Base-by-base conservation (phyloP, 163 green algal species). In the Volvox carteri region DNA sequence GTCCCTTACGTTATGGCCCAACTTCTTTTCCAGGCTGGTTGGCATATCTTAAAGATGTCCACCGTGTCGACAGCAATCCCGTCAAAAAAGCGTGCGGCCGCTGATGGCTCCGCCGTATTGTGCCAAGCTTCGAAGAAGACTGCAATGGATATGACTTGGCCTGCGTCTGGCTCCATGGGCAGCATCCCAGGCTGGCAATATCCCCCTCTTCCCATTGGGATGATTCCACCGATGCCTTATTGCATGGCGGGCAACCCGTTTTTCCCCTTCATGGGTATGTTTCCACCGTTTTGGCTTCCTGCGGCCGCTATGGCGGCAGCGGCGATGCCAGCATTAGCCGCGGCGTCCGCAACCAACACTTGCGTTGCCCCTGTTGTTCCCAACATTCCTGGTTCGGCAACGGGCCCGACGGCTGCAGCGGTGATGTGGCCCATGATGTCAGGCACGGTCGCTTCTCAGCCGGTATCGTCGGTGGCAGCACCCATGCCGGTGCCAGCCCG, bases 211-310 rank as follows among this genome's bases (percentile, higher is more conserved):
- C 81, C 84, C 33, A 88, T 83, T 68, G 84, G 68, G 25, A 83
- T 88, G 84, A 75, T 83, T 73, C 84, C 84, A 44, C 50, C 68
- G 6, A 81, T 88, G 70, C 68, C 81, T 9, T 74, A 60, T 30
- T 80, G 81, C 48, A 81, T 88, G 67, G 46, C 81, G 9, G 67
- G 68, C 37, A 88, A 80, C 23, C 62, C 80, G 1, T 78, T 79
- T 19, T 88, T 84, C 25, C 84, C 84, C 0, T 88, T 88, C 28
- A 87, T 87, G 81, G 84, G 68, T 25, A 88, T 88, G 84, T 73
- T 83, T 44, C 70, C 70, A 44, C 84, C 84, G 37, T 83, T 88
- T 21, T 84, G 68, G 84, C 37, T 88, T 30, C 84, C 84, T 0
- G 65, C 58, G 4, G 62, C 62, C 2, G 81, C 81, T 14, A 87